Base-by-base conservation (phyloP, 148 eudicot species). In the Camellia lanceoleosa region DNA sequence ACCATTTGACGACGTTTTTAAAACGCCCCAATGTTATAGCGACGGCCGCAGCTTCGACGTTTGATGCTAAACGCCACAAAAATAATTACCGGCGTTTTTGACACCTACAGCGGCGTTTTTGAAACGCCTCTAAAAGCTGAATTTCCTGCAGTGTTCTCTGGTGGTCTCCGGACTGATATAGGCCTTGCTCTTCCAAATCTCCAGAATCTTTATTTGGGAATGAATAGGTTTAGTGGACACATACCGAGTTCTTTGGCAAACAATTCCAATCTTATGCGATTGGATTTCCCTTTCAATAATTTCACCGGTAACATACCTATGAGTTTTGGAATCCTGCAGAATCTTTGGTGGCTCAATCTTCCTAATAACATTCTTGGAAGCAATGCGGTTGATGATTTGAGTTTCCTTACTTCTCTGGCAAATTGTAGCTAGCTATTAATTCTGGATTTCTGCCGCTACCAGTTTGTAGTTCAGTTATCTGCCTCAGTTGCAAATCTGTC, bases 301-400 rank as follows among this genome's bases (percentile, higher is more conserved):
- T 83, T 83, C 76, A 61, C 42, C 30, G 82, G 82, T 13, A 59
- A 55, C 51, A 68, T 80, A 18, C 82, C 82, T 42, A 23, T 30
- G 71, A 60, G 44, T 59, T 68, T 83, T 12, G 79, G 85, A 5
- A 41, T 68, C 76, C 52, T 78, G 55, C 68, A 58, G n/a, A 54
- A 73, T 30, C 12, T 82, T 46, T 66, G 4, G 44, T 30, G 71
- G 46, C 23, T 82, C 62, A 78, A 67, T 49, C 19, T 82, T 23
- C 69, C 15, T 49, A 52, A 66, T 20, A 82, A 82, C 73, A 13
- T 46, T 41, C 49, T 82, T 7, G 84, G 84, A 44, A 46, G 13
- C 16, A 19, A 8, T 51, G 58, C 11, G 7, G 14, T 38, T 6
- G 65, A n/a, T 16, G 78, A 62, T 18, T 78, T 78, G 66, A 69